phyloP scores from a whole-genome alignment of 805 yeast genomes.

The Kluyveromyces wickerhamii region DNA sequence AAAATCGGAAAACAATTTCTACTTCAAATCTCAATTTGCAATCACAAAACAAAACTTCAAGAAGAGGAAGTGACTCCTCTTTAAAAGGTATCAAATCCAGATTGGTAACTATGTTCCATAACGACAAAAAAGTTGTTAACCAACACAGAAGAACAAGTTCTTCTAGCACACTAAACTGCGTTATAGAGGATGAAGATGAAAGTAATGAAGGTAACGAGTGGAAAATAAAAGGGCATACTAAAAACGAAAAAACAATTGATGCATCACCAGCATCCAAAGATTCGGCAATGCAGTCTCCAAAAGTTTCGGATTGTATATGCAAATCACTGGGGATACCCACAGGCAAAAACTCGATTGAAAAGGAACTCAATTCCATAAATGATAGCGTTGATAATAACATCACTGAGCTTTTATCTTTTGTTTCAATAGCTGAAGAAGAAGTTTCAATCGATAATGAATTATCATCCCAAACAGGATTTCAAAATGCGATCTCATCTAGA shows the following conservation, averaged over 20 bases:
- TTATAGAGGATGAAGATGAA: conserved; percentile 23
- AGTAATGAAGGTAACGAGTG: conserved; percentile 20
- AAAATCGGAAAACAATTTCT: no score
- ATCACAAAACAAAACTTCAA: conserved; percentile 6
- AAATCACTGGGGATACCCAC: no score
- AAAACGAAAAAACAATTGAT: no score
- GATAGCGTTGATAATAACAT: no score
- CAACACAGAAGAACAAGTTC: conserved; percentile 12
- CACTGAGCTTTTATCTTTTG: no score
- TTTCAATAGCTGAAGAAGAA: not conserved
- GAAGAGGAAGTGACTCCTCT: conserved; percentile 12
- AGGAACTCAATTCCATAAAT: no score
- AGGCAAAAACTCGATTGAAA: no score
- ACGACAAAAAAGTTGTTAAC: conserved; percentile 8
- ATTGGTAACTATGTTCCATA: conserved; percentile 8
- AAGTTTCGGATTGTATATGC: no score
- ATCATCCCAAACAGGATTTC: conserved; percentile 7
- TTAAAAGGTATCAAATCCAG: conserved; percentile 8
- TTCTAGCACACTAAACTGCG: conserved; percentile 14
- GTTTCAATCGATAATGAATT: conserved; percentile 7
- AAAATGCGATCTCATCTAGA: conserved; percentile 46
- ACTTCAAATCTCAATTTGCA: no score
- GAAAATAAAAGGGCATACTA: no score
- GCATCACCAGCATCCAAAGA: no score
- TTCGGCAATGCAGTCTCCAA: no score